These are phyloP conservation scores for Gossypium australe DNA, from an alignment of 345 rosid species.

Conservation along the genomic window DNA sequence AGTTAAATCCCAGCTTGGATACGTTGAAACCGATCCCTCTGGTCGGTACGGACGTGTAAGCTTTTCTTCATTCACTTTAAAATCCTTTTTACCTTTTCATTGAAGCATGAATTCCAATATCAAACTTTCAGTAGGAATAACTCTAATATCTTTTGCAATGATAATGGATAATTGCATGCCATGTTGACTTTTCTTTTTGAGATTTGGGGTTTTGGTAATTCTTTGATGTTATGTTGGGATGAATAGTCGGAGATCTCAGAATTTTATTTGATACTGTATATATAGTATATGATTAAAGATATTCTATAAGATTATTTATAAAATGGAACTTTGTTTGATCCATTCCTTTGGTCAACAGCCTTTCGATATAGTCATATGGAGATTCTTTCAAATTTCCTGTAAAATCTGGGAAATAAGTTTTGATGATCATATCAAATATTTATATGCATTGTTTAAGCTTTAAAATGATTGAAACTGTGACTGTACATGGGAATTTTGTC, in stretches of 20 bases:
- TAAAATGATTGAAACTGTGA: background rate
- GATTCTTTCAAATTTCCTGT: background rate
- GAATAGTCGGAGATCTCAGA: background rate
- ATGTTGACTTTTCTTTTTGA: background rate
- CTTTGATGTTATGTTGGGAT: background rate
- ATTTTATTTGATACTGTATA: background rate
- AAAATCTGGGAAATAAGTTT: background rate
- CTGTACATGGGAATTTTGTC: background rate
- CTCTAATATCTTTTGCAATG: background rate
- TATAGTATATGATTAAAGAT: background rate
- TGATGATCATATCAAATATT: background rate
- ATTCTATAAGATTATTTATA: background rate
- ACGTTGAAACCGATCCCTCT: constrained; percentile 81
- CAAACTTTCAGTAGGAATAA: background rate
- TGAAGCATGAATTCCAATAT: background rate
- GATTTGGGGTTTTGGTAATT: constrained; percentile 2
- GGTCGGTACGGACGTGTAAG: constrained; percentile 94
- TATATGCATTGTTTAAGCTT: background rate
- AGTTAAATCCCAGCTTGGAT: constrained; percentile 27
- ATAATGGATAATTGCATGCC: background rate
- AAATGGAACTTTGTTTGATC: background rate
- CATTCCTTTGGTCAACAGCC: constrained; percentile 14
- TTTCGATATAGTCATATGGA: background rate
- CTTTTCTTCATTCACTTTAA: background rate
- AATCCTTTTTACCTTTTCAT: background rate